Evolutionary conservation across 306 rosid species (phyloP).

Genomic region (Castanea crenata): DNA sequence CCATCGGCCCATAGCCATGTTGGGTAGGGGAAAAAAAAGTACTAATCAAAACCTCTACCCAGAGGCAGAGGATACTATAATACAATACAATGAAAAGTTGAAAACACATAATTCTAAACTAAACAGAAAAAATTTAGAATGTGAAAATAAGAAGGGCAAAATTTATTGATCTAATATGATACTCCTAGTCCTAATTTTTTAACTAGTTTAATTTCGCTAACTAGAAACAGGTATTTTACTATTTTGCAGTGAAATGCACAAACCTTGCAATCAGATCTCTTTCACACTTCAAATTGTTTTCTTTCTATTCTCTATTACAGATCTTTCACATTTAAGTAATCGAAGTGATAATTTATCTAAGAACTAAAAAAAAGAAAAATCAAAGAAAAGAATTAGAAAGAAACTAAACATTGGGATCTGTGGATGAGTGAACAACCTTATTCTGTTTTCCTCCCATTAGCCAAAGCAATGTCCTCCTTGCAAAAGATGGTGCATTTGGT

Average conservation of each 20-base stretch:
- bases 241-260: conserved; percentile 26
- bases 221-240: conserved; percentile 11
- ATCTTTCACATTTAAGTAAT: conserved; percentile 16
- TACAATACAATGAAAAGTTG: no score
- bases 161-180: no score
- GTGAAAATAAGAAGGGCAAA: no score
- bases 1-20: no score
- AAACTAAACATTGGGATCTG: conserved; percentile 48
- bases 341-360: conserved; percentile 16
- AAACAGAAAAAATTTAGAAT: no score
- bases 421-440: conserved; percentile 80
- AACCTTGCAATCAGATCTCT: conserved; percentile 27
- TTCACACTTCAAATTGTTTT: conserved; percentile 9
- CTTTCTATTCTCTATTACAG: conserved; percentile 24
- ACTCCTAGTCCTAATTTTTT: no score
- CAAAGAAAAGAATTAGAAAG: background rate
- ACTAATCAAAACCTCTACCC: no score
- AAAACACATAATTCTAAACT: no score
- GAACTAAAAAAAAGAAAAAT: background rate
- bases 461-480: conserved; percentile 88
- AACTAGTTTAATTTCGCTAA: background rate
- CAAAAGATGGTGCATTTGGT: conserved; percentile 75
- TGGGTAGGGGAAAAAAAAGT: no score
- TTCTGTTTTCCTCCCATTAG: conserved; percentile 86
- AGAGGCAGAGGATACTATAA: no score